These are phyloP conservation scores for Talaromyces adpressus DNA, from an alignment of 495 filamentous ascomycete genomes.

Conservation along the genomic window DNA sequence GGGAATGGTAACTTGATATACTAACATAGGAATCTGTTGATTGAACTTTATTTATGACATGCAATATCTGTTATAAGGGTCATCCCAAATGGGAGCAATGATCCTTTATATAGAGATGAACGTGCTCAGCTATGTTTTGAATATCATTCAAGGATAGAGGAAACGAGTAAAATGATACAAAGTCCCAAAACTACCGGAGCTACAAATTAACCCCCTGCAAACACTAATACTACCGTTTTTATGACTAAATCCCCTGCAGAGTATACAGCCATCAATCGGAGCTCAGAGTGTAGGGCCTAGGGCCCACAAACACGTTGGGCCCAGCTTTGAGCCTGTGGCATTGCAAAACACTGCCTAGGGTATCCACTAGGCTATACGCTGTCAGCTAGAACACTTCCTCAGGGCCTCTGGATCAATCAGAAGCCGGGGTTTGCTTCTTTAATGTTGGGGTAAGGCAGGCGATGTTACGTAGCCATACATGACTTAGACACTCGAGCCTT, in stretches of 20 bases:
- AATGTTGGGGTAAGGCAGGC: neutral
- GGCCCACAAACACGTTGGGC: neutral
- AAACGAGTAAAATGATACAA: neutral
- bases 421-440: neutral
- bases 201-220: neutral
- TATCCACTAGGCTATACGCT: neutral
- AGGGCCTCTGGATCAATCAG: neutral
- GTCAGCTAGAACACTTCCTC: neutral
- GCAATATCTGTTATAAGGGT: neutral
- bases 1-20: neutral
- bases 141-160: neutral
- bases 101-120: slow-evolving; percentile 1
- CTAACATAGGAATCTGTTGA: neutral
- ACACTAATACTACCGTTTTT: slow-evolving; percentile 1
- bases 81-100: neutral
- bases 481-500: neutral
- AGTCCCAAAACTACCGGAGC: slow-evolving; percentile 2
- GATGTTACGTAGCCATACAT: slow-evolving; percentile 7
- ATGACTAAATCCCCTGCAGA: neutral
- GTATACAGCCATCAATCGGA: neutral
- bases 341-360: slow-evolving; percentile 1
- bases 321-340: neutral
- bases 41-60: neutral
- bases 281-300: neutral
- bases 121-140: neutral